Base-by-base conservation (phyloP, 2,329 filamentous ascomycete genomes). In the Tolypocladium nubicola region DNA sequence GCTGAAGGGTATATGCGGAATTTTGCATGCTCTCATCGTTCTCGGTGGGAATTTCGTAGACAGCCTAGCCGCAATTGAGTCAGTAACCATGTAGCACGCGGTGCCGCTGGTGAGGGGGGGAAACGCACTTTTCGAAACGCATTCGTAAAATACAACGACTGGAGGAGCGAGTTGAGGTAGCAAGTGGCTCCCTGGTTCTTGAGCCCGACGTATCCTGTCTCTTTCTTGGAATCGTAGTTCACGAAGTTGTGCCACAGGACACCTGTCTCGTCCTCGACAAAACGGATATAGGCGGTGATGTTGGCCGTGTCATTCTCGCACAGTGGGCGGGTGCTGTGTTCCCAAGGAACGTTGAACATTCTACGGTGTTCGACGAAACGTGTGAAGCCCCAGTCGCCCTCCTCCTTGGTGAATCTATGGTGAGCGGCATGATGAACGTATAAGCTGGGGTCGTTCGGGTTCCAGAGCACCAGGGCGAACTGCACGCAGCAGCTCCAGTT, bases 311-410 rank as follows among this genome's bases (percentile, higher is more conserved):
- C 88, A 65, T 89, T 84, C 68, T 95, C 89, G 21, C 91, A 82
- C 62, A 95, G 79, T 10, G 88, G 90, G 58, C 88, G 81, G 41
- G 73, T 76, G 26, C 77, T 76, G 26, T 84, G 83, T 58, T 94
- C 88, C 82, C 88, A 96, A 1, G 84, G 80, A 39, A 85, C 77
- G 60, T 86, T 87, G 68, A 97, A 96, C 70, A 97, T 87, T 66
- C 85, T 87, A 56, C 90, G 82, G 54, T 96, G 81, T 70, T 97
- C 94, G 14, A 91, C 85, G 68, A 97, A 99, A 57, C 93, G 80
- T n/a, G 94, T 99, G 71, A 99, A 99, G 1, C 94, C 94, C 94
- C 94, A 99, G 67, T 99, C 94, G 30, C 90, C 91, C 72, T 99
- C 94, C 49, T 97, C 94, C 61, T 89, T 89, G 4, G 91, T 97